phyloP scores from a whole-genome alignment of 2,329 filamentous ascomycete species.

The Colletotrichum sp. region DNA sequence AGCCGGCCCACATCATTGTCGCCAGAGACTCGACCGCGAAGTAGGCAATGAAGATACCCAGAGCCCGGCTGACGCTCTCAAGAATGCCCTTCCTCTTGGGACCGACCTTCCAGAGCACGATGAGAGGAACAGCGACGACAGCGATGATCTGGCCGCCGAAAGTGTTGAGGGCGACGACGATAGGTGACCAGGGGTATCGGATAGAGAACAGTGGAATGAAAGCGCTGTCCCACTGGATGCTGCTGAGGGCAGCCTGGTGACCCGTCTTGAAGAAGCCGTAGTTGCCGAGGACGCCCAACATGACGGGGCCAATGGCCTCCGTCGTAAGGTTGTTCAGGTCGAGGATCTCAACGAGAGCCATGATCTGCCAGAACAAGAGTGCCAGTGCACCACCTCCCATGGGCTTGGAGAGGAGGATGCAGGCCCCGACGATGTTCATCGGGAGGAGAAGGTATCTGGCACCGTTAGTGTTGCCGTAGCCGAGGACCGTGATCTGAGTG shows the following conservation, averaged over 20 bases:
- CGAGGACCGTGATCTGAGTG: conserved; percentile 77
- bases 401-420: conserved; percentile 87
- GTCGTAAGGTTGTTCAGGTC: conserved; percentile 66
- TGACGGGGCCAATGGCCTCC: conserved; percentile 80
- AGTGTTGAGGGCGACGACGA: conserved; percentile 84
- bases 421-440: conserved; percentile 76
- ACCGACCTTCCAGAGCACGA: conserved; percentile 88
- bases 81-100: conserved; percentile 74
- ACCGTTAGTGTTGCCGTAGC: conserved; percentile 93
- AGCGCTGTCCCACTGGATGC: conserved; percentile 94
- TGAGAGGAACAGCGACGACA: conserved; percentile 77
- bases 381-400: conserved; percentile 89
- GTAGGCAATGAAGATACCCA: conserved; percentile 79
- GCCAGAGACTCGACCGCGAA: conserved; percentile 84
- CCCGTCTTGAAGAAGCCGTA: conserved; percentile 99
- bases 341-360: conserved; percentile 74
- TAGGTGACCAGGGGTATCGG: conserved; percentile 86
- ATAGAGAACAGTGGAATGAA: conserved; percentile 88
- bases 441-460: conserved; percentile 87
- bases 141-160: conserved; percentile 90
- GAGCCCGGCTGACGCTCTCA: conserved; percentile 71
- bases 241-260: conserved; percentile 86
- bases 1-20: conserved; percentile 89
- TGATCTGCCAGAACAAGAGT: conserved; percentile 85
- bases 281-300: conserved; percentile 86